These are phyloP conservation scores for Collybiopsis confluens DNA, from an alignment of 768 basidiomycete genomes.

Conservation along the genomic window DNA sequence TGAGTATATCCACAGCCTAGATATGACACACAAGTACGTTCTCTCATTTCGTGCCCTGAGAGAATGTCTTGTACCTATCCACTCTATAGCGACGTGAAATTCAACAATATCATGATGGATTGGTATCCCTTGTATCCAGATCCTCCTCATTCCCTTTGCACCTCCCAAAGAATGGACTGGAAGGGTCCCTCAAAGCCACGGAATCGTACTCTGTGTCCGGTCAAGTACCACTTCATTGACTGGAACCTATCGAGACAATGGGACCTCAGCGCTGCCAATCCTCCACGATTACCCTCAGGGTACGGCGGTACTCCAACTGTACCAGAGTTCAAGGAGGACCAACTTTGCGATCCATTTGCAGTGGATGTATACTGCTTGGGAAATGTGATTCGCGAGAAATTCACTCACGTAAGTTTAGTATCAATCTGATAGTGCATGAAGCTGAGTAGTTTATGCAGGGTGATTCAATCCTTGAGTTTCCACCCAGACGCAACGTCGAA, in stretches of 20 bases:
- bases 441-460: neutral
- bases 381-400: constrained; percentile 24
- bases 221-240: constrained; percentile 34
- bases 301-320: constrained; percentile 38
- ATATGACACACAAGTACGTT: constrained; percentile 15
- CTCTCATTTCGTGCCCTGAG: neutral
- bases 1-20: constrained; percentile 14
- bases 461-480: neutral
- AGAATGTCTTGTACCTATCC: neutral
- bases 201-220: constrained; percentile 22
- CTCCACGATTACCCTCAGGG: constrained; percentile 23
- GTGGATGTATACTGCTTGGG: constrained; percentile 43
- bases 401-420: neutral
- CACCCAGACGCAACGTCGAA: constrained; percentile 3
- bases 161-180: neutral
- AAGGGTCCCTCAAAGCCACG: constrained; percentile 13
- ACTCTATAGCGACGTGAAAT: neutral
- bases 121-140: neutral
- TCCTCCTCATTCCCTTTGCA: neutral
- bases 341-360: constrained; percentile 33
- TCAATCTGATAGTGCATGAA: neutral
- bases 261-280: constrained; percentile 15
- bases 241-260: constrained; percentile 31
- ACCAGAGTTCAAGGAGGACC: constrained; percentile 28
- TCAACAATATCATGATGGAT: constrained; percentile 5